Percentiles rank a stretch among this genome's conserved stretches.
Conservation (phyloP, 305 asterid species). For the Fraxinus angustifolia region DNA sequence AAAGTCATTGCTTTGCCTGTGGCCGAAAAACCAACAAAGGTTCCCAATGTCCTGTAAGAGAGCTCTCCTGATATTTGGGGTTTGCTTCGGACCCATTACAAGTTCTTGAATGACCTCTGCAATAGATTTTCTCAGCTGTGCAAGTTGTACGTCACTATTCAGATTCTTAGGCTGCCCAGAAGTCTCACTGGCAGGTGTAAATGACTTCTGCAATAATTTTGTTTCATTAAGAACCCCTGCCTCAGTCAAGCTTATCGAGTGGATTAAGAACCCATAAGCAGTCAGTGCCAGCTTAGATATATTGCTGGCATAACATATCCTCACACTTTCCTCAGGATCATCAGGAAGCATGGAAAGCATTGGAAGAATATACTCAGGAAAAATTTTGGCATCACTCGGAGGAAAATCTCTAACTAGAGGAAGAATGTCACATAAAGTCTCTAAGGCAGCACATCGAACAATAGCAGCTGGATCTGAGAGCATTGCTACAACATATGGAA, state of each 20-base stretch:
- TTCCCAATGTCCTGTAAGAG: slow-evolving; percentile 95
- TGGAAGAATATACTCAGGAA: slow-evolving; percentile 97
- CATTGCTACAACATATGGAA: slow-evolving; percentile 93
- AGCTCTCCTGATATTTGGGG: slow-evolving; percentile 98
- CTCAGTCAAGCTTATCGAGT: slow-evolving; percentile 94
- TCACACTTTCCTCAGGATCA: slow-evolving; percentile 99
- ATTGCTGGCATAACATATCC: slow-evolving; percentile 95
- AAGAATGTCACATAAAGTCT: slow-evolving; percentile 92
- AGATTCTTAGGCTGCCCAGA: slow-evolving; percentile 47
- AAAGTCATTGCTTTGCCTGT: slow-evolving; percentile 96
- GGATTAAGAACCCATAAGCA: slow-evolving; percentile 92
- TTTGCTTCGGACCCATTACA: slow-evolving; percentile 99
- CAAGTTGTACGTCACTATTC: slow-evolving; percentile 78
- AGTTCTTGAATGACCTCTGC: slow-evolving; percentile 99
- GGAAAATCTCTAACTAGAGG: slow-evolving; percentile 96
- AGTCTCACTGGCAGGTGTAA: slow-evolving; percentile 37
- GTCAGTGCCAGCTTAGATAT: slow-evolving; percentile 91
- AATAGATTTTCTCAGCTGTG: slow-evolving; percentile 81
- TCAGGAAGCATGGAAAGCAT: slow-evolving; percentile 99
- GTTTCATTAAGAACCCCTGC: slow-evolving; percentile 94
- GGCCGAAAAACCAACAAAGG: slow-evolving; percentile 98
- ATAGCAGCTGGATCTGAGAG: slow-evolving; percentile 97
- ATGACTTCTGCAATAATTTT: slow-evolving; percentile 56
- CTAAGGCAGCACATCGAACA: slow-evolving; percentile 97
- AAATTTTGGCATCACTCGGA: slow-evolving; percentile 99